Conservation (phyloP, 2,329 filamentous ascomycete genomes). For the Phyllosticta capitalensis region DNA sequence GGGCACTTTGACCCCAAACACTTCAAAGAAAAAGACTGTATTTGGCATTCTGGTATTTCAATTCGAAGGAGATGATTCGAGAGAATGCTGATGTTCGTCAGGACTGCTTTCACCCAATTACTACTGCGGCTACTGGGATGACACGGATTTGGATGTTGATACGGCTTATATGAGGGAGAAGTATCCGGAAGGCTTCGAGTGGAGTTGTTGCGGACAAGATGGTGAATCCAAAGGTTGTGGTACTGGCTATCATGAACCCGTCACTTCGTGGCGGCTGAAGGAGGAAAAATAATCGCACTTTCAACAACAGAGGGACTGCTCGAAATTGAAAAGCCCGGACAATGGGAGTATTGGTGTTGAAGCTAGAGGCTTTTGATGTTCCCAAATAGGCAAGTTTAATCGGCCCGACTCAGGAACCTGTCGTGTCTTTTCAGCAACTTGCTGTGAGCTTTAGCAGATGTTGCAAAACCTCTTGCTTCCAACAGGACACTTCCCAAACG, state of each 20-base stretch:
- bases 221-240: neutral
- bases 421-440: neutral
- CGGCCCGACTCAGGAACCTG: neutral
- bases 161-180: neutral
- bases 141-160: neutral
- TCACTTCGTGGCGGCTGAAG: too few species aligned
- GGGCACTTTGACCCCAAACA: neutral
- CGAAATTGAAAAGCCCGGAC: too few species aligned
- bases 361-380: too few species aligned
- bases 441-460: neutral
- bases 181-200: neutral
- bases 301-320: too few species aligned
- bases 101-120: neutral
- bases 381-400: neutral
- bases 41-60: neutral
- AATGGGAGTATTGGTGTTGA: too few species aligned
- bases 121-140: neutral
- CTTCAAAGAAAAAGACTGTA: neutral
- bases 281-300: too few species aligned
- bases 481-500: neutral
- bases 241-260: neutral
- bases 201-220: neutral
- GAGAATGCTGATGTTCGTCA: neutral
- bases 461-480: neutral
- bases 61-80: neutral